Base-by-base conservation (phyloP, 176 grass and related monocot genomes). In the Aechmea fasciata region DNA sequence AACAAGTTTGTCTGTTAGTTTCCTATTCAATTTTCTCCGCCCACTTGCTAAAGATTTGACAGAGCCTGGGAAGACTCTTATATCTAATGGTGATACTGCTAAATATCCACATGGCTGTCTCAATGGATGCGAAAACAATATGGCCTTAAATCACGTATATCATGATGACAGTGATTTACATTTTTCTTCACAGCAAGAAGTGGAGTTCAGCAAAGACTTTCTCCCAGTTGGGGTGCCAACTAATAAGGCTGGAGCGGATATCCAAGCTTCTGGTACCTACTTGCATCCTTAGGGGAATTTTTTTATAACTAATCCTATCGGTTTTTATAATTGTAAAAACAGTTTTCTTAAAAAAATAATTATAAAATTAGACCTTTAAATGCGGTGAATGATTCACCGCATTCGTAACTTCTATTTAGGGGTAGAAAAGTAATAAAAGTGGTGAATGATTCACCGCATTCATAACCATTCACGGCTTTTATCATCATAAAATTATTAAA, bases 261-360 rank as follows among this genome's bases (percentile, higher is more conserved):
- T 78, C 12, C 81, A 83, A 69, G 81, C 81, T 24, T 83, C 75
- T 47, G 81, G 81, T 83, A 83, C 64, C 18, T 70, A 57, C 50
- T 49, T 70, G 11, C 26, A 33, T 41, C 4, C 2, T 10, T 12
- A 0, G 9, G 19, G 14, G n/a, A n/a, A n/a, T n/a, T n/a, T n/a
- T n/a, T n/a, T n/a, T n/a, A n/a, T n/a, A n/a, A n/a, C n/a, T n/a
- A n/a, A n/a, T n/a, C n/a, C n/a, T n/a, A n/a, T n/a, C n/a, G n/a
- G n/a, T n/a, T n/a, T n/a, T n/a, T n/a, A n/a, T n/a, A n/a, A n/a
- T n/a, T n/a, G n/a, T n/a, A n/a, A n/a, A n/a, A n/a, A n/a, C n/a
- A n/a, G n/a, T n/a, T n/a, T n/a, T n/a, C n/a, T n/a, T n/a, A n/a
- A n/a, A n/a, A n/a, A n/a, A n/a, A n/a, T n/a, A n/a, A n/a, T n/a